Base-by-base conservation (phyloP, 768 basidiomycete species). In the Mycena metata region DNA sequence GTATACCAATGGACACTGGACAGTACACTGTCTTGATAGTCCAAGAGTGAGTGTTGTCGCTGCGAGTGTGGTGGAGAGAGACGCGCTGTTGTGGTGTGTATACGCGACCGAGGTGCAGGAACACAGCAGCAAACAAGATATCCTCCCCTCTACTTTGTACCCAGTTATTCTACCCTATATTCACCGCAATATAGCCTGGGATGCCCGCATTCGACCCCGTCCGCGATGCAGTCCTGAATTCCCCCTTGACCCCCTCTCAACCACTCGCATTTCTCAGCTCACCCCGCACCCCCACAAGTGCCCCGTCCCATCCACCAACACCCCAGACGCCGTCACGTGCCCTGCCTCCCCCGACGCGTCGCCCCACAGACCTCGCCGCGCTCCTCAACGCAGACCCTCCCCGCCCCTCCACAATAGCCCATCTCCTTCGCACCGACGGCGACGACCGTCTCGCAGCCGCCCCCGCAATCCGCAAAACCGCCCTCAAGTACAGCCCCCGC, bases 171-270 rank as follows among this genome's bases (percentile, higher is more conserved):
- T 16, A 46, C 65, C 21, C 60, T 66, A 23, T 57, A 66, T 42
- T 58, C 65, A 16, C 45, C 47, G 21, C 17, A 46, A 10, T 43
- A 46, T 45, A 46, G 45, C 15, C 45, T 60, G 33, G 24, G 39
- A 4, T 49, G 49, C 90, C 92, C 73, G 87, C 87, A 65, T 93
- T 94, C 85, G 93, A 94, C 85, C 92, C 93, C 74, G 92, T 95
- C 69, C 88, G 93, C 78, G 93, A 94, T 85, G 93, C 93, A 69
- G 91, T 93, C 75, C 87, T 92, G 74, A 92, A 92, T 80, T 92
- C 91, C 47, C 92, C 92, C 35, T 78, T 89, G 73, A 83, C 85
- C 45, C 83, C 84, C 71, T 76, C 84, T 55, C 80, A 73, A 64
- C 13, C 42, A 21, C 72, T 51, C 24, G 36, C 39, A 10, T 39